A percentile compares a stretch with the other conserved stretches of the same genome.
These are phyloP conservation scores for Fusarium sp. DNA, from an alignment of 2,329 filamentous ascomycete species.

Conservation along the genomic window DNA sequence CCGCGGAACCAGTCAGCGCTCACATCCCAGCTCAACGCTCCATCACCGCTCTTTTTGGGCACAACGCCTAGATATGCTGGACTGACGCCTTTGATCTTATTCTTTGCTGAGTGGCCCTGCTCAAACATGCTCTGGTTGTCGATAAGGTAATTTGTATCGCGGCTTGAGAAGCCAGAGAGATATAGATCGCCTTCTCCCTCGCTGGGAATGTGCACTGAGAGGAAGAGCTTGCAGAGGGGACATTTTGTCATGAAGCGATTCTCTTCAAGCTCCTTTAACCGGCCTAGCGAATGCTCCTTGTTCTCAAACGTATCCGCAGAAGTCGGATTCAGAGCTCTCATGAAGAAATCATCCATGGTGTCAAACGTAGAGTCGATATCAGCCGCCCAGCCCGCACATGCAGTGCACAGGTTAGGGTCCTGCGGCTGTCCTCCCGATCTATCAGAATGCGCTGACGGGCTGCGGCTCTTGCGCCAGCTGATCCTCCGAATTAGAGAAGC, in stretches of 20 bases:
- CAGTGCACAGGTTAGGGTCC: slow-evolving; percentile 44
- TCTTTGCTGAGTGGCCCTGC: slow-evolving; percentile 42
- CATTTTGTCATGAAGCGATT: slow-evolving; percentile 46
- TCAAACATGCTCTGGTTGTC: slow-evolving; percentile 45
- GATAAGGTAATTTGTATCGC: slow-evolving; percentile 48
- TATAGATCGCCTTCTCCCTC: slow-evolving; percentile 42
- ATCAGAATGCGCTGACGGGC: slow-evolving; percentile 47
- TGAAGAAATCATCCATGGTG: slow-evolving; percentile 44
- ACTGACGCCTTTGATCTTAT: slow-evolving; percentile 41
- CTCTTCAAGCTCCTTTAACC: slow-evolving; percentile 43
- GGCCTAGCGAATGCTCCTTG: slow-evolving; percentile 43
- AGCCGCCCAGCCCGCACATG: slow-evolving; percentile 45
- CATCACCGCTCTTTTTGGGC: slow-evolving; percentile 43
- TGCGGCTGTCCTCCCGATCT: slow-evolving; percentile 38
- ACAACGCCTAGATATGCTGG: slow-evolving; percentile 46
- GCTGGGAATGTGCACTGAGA: slow-evolving; percentile 45
- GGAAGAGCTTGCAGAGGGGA: slow-evolving; percentile 47
- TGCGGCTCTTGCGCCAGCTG: slow-evolving; percentile 48
- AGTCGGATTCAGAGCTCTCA: slow-evolving; percentile 40
- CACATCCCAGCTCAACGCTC: slow-evolving; percentile 43
- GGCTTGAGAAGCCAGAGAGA: slow-evolving; percentile 47
- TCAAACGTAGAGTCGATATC: slow-evolving; percentile 47
- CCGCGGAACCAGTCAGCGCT: slow-evolving; percentile 45
- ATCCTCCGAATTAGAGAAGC: slow-evolving; percentile 47
- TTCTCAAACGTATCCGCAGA: slow-evolving; percentile 45